Evolutionary conservation across 2,329 filamentous ascomycete species (phyloP), one percentile per base, ranked within the genome.

Genomic region (Cyphellophora europaea): DNA sequence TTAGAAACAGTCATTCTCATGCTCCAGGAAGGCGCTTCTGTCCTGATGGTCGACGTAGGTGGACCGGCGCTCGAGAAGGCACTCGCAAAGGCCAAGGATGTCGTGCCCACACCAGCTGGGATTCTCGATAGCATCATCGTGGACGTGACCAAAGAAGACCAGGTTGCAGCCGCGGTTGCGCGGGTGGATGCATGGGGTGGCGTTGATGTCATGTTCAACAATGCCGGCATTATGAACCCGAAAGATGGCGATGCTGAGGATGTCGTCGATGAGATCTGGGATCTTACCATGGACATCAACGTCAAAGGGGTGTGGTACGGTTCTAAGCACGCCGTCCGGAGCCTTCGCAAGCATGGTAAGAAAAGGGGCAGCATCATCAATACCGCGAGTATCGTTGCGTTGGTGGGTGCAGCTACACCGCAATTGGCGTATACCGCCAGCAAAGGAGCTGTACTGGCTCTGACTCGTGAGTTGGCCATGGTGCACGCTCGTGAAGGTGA

Each of bases 301-400:
- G 88, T 94, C 60, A 95, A 95, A 74, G 88, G 88, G 28, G 88
- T 95, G 12, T 94, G 88, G 88, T 95, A 76, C 58, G 88, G 88
- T 41, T 81, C 78, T 72, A 95, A 94, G 71, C 85, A 94, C 59
- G 86, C 88, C 5, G 79, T 95, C 17, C 68, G 89, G 33, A 76
- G 83, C 30, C 71, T 95, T 51, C 80, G 87, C 46, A 78, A 77
- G 50, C 71, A 93, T 68, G 72, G 74, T 36, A 95, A 95, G 76
- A 74, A 67, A 29, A 75, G 71, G 50, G 84, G 76, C 93, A 38
- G 35, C 32, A 35, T 49, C 36, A 49, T 50, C 43, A 50, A 50
- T 33, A 43, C 41, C 6, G 48, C 48, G 17, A 44, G 40, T 21
- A 44, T 50, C 33, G 48, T 50, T 13, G 48, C 48, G 11, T 19